A percentile compares a stretch with the other conserved stretches of the same genome.
Evolutionary conservation across 2,329 filamentous ascomycete species (phyloP).

Genomic region (Neonectria punicea): DNA sequence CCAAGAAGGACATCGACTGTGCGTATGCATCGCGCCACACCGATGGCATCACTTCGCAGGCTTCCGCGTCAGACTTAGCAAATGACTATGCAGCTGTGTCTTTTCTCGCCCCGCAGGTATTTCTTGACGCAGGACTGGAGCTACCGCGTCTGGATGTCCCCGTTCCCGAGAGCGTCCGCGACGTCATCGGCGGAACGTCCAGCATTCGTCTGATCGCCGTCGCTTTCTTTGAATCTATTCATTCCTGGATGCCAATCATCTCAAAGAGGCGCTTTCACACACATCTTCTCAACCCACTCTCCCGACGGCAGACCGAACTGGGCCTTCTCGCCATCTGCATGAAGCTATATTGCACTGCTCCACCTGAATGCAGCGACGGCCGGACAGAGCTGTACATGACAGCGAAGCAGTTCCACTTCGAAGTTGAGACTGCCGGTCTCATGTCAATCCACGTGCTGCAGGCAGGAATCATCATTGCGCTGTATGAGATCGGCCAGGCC

Average conservation of each 20-base stretch:
- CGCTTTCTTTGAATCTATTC: conserved; percentile 8
- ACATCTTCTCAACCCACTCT: conserved; percentile 8
- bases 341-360: conserved; percentile 15
- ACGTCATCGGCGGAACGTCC: conserved; percentile 1
- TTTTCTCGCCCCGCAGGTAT: conserved; percentile 20
- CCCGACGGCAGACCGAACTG: conserved; percentile 9
- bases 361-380: background rate
- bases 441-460: conserved; percentile 27
- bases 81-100: background rate
- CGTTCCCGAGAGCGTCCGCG: background rate
- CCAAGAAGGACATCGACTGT: conserved; percentile 14
- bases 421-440: background rate
- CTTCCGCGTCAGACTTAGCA: background rate
- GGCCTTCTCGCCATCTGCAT: conserved; percentile 17
- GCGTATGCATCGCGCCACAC: conserved; percentile 5
- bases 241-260: conserved; percentile 19
- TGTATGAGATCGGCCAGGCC: too few species aligned
- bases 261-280: conserved; percentile 8
- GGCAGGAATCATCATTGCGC: conserved; percentile 11
- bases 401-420: conserved; percentile 16
- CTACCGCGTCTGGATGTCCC: conserved; percentile 1
- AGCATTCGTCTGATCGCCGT: conserved; percentile 4
- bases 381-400: conserved; percentile 1
- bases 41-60: background rate
- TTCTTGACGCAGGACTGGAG: conserved; percentile 9